Evolutionary conservation across 1,284 basidiomycete species (phyloP).

Genomic region (Mixia osmundae): DNA sequence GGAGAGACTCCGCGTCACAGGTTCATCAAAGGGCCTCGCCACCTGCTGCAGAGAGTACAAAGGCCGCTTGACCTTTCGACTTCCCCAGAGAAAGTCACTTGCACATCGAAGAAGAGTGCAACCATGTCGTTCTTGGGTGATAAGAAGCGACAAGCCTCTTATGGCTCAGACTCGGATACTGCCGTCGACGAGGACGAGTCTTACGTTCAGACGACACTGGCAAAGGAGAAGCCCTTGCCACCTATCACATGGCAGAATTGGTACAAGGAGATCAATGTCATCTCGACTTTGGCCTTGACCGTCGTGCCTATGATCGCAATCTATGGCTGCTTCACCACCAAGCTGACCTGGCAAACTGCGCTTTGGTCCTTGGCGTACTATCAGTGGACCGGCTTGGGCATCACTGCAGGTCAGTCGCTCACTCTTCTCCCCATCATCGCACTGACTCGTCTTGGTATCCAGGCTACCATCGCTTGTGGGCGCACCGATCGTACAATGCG

Average conservation of each 20-base stretch:
- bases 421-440: too few relatives aligned
- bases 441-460: too few relatives aligned
- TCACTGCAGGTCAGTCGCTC: too few relatives aligned
- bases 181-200: conserved; percentile 29
- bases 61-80: too few relatives aligned
- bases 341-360: conserved; percentile 41
- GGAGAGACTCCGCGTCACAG: too few relatives aligned
- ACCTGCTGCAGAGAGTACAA: too few relatives aligned
- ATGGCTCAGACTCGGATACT: too few relatives aligned
- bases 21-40: too few relatives aligned
- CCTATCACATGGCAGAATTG: conserved; percentile 48
- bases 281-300: conserved; percentile 46
- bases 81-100: too few relatives aligned
- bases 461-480: conserved; percentile 86
- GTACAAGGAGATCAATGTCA: conserved; percentile 48
- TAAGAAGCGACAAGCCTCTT: too few relatives aligned
- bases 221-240: conserved; percentile 43
- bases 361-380: conserved; percentile 35
- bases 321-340: conserved; percentile 38
- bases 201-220: conserved; percentile 65
- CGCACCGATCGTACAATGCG: conserved; percentile 79
- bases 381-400: conserved; percentile 56
- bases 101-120: too few relatives aligned
- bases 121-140: too few relatives aligned
- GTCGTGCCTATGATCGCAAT: conserved; percentile 45